Evolutionary conservation across 2,329 filamentous ascomycete genomes (phyloP).

Genomic region (Monosporascus cannonballus): DNA sequence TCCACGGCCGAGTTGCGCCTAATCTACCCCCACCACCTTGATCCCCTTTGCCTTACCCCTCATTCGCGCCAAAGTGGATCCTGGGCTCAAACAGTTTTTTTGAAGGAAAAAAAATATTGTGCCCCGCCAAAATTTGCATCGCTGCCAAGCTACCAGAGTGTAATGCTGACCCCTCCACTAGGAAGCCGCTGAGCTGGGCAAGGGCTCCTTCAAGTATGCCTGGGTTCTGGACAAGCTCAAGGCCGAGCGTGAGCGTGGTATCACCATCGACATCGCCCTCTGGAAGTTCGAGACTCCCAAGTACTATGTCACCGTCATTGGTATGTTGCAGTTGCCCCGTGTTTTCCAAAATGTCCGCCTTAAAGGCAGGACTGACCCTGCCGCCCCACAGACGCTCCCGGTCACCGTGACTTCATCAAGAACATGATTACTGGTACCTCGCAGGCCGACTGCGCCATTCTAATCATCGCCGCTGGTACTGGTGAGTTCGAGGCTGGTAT

Average conservation of each 20-base stretch:
- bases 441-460: conserved; percentile 98
- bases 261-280: conserved; percentile 99
- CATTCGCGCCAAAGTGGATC: no score
- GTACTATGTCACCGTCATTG: conserved; percentile 98
- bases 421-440: conserved; percentile 99
- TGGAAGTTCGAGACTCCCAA: conserved; percentile 99
- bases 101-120: no score
- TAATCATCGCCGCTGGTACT: conserved; percentile 99
- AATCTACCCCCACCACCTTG: not conserved
- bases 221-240: conserved; percentile 99
- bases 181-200: conserved; percentile 98
- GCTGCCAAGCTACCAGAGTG: no score
- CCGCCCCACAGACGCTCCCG: conserved; percentile 68
- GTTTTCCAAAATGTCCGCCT: conserved; percentile 3
- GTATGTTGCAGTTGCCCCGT: conserved; percentile 42
- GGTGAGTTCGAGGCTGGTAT: conserved; percentile 99
- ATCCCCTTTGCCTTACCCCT: not conserved
- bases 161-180: conserved; percentile 34
- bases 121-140: no score
- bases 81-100: no score
- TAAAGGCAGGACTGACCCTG: conserved; percentile 12
- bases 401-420: conserved; percentile 99
- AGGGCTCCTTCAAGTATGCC: conserved; percentile 99
- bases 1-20: not conserved
- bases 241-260: conserved; percentile 99